Base-by-base conservation (phyloP, 1,284 basidiomycete species). In the Ustilago loliicola region DNA sequence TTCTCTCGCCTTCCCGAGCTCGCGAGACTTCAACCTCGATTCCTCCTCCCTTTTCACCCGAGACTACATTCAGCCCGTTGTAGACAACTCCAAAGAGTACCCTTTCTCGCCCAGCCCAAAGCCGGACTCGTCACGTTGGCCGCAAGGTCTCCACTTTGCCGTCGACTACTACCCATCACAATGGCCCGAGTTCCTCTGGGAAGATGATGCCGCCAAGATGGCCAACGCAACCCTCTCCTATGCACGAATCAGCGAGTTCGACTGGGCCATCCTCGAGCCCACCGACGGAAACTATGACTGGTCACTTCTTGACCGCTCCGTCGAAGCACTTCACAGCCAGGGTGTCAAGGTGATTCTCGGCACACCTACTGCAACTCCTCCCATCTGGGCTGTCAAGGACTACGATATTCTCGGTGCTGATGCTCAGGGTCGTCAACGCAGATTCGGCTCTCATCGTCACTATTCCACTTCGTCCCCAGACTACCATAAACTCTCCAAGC, bases 21-120 rank as follows among this genome's bases (percentile, higher is more conserved):
- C 57, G 27, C 54, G 59, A 32, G 72, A 70, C 52, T 66, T 66
- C n/a, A 34, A 63, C 30, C 64, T 95, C 82, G 96, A 99, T 78
- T 89, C 98, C 1, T 98, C 95, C 85, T 93, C 98, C 67, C 89
- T 99, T 9, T 91, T 98, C 54, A 95, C 95, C 1, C 98, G 96
- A 80, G 96, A 99, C 86, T 98, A 98, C 87, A 91, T 98, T 30
- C 95, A 96, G 79, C 95, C 95, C 1, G 69, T 67, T 48, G 47
- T 69, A 5, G 69, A 77, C 61, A 57, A 60, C 42, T 59, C 57
- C 25, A 55, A 53, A 36, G 29, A 58, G 4, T 58, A 61, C 42
- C 42, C 65, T 11, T 72, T 65, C 27, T 48, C 57, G 10, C 42
- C 47, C 8, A 68, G 51, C 30, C 40, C 9, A 13, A 34, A 56